Evolutionary conservation across 2,329 filamentous ascomycete species (phyloP), one percentile per base, ranked within the genome.

Genomic region (Penicillium sp.): DNA sequence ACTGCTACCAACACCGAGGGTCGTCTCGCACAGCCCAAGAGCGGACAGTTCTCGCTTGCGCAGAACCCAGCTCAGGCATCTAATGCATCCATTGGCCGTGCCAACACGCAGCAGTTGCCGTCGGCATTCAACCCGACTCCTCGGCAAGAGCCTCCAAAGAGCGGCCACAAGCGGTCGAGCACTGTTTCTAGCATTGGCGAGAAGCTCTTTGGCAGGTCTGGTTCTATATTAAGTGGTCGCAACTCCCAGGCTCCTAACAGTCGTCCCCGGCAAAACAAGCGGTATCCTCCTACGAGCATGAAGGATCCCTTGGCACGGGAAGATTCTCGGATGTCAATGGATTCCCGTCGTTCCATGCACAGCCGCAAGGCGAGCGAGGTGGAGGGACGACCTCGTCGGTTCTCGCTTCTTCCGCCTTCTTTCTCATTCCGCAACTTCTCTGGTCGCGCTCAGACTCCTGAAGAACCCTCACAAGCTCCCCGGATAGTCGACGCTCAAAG

Each of bases 241-340:
- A 58, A 64, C 28, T 59, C 62, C 40, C 66, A 72, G 40, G 58
- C 61, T 46, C 62, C 65, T 35, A 52, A 71, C 55, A 70, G 78
- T 15, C 35, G 13, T 52, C 63, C 73, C 7, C 80, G 78, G 49
- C 63, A 70, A 49, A 72, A 77, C 55, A 83, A 88, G 66, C 84
- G 84, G 54, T 95, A 96, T 64, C 92, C 92, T 48, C 92, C 92
- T 3, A 87, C 92, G 42, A 95, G 90, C 74, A 95, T 96, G 89
- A 82, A 86, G 54, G 86, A 86, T 55, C 77, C 82, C 1, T 81
- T 87, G 69, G 75, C 81, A 5, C 78, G 79, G 42, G 77, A 76
- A 29, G 81, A 83, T 33, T 70, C 77, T 10, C 77, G 87, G 42
- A 75, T 77, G 35, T 91, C 87, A 1, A 81, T 88, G 63, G 88